Conservation (phyloP, 805 yeast species). For the Lipomyces kockii region DNA sequence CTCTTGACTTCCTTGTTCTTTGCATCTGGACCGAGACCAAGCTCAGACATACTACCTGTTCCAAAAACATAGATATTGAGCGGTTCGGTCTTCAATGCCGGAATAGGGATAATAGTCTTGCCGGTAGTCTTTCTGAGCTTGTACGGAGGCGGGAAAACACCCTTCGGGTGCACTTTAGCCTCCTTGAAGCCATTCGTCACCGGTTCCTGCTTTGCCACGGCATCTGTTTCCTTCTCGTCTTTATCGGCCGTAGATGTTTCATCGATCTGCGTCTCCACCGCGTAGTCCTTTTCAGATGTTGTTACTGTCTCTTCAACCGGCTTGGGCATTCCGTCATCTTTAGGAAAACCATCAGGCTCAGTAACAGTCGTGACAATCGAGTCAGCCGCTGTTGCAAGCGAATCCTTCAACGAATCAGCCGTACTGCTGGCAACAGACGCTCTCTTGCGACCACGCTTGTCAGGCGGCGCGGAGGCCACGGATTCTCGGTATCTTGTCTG, state of each 20-base stretch:
- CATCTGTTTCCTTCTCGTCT: not conserved
- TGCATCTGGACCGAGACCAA: constrained; percentile 96
- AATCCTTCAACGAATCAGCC: constrained; percentile 4
- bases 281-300: not conserved
- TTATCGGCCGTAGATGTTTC: not conserved
- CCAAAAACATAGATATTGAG: constrained; percentile 93
- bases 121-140: constrained; percentile 24
- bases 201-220: not conserved
- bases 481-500: constrained; percentile 1
- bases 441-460: constrained; percentile 1
- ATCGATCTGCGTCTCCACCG: constrained; percentile 19
- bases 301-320: not conserved
- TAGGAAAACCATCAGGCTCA: constrained; percentile 23
- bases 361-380: constrained; percentile 21
- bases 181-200: constrained; percentile 2
- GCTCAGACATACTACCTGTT: constrained; percentile 94
- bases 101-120: constrained; percentile 36
- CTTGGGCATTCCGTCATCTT: constrained; percentile 1
- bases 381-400: not conserved
- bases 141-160: constrained; percentile 12
- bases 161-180: not conserved
- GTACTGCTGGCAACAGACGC: constrained; percentile 9
- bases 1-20: constrained; percentile 92
- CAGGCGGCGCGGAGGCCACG: not conserved
- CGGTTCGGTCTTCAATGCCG: constrained; percentile 49